phyloP scores from a whole-genome alignment of 371 early-diverging fungal species.

The Apophysomyces elegans region DNA sequence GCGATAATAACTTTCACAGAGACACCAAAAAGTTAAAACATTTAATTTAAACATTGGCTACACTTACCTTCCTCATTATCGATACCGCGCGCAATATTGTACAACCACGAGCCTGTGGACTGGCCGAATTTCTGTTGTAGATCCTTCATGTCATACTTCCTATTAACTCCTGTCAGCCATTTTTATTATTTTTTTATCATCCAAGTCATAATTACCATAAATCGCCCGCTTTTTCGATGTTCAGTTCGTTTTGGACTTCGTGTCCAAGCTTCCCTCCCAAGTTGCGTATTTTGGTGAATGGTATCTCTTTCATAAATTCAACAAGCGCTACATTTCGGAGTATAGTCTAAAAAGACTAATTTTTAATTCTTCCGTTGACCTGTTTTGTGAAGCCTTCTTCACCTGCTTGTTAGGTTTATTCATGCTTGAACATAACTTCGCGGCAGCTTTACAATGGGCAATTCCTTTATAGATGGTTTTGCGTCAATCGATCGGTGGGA shows the following conservation, averaged over 20 bases:
- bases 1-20: slow-evolving; percentile 42
- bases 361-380: background rate
- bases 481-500: background rate
- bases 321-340: slow-evolving; percentile 58
- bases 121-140: slow-evolving; percentile 46
- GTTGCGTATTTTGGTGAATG: slow-evolving; percentile 76
- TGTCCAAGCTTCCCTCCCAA: slow-evolving; percentile 91
- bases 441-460: slow-evolving; percentile 81
- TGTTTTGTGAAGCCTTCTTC: background rate
- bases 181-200: no score
- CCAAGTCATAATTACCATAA: slow-evolving; percentile 34
- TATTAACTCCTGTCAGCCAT: background rate
- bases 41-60: background rate
- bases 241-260: slow-evolving; percentile 65
- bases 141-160: slow-evolving; percentile 37
- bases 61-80: slow-evolving; percentile 60
- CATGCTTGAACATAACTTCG: slow-evolving; percentile 83
- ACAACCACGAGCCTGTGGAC: slow-evolving; percentile 58
- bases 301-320: slow-evolving; percentile 64
- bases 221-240: slow-evolving; percentile 56
- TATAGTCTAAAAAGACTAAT: slow-evolving; percentile 49
- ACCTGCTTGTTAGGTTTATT: slow-evolving; percentile 91
- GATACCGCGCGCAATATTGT: slow-evolving; percentile 68
- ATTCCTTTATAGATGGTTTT: slow-evolving; percentile 51
- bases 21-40: background rate